Percentiles rank a stretch among this genome's conserved stretches.
phyloP scores from a whole-genome alignment of 306 rosid species.

The Boehmeria nivea region DNA sequence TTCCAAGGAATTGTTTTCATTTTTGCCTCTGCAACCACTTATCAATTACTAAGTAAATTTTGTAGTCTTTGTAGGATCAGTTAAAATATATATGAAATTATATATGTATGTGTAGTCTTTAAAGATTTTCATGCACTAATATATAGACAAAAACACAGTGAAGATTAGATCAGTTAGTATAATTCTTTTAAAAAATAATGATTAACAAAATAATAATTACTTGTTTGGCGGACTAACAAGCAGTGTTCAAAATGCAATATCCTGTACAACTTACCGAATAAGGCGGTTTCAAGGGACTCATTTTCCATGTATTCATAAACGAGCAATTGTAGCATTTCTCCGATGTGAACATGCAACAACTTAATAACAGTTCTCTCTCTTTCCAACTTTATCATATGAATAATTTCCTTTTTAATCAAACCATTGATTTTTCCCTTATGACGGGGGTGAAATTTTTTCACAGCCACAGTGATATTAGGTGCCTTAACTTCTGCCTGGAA shows the following conservation, averaged over 20 bases:
- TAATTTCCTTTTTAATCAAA: background rate
- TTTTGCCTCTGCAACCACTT: background rate
- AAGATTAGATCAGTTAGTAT: too few relatives aligned
- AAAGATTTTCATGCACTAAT: too few relatives aligned
- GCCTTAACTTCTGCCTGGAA: slow-evolving; percentile 1
- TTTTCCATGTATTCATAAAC: slow-evolving; percentile 17
- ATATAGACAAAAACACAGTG: too few relatives aligned
- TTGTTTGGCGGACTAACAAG: too few relatives aligned
- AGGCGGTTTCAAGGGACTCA: slow-evolving; percentile 12
- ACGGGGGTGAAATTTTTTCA: slow-evolving; percentile 7
- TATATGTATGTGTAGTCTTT: too few relatives aligned
- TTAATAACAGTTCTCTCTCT: background rate
- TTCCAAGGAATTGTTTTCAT: background rate
- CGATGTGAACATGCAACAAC: background rate
- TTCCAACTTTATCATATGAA: background rate
- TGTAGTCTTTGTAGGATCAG: too few relatives aligned
- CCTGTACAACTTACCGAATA: background rate
- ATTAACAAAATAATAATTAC: too few relatives aligned
- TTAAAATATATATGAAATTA: too few relatives aligned
- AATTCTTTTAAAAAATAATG: too few relatives aligned
- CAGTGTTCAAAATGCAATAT: too few relatives aligned
- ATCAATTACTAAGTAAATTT: too few relatives aligned
- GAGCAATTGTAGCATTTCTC: background rate
- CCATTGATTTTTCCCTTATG: background rate
- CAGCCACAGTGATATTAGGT: slow-evolving; percentile 9